Percentiles rank a stretch among this genome's conserved stretches.
phyloP scores from a whole-genome alignment of 73 alveolate genomes.

The Tetrahymena borealis region DNA sequence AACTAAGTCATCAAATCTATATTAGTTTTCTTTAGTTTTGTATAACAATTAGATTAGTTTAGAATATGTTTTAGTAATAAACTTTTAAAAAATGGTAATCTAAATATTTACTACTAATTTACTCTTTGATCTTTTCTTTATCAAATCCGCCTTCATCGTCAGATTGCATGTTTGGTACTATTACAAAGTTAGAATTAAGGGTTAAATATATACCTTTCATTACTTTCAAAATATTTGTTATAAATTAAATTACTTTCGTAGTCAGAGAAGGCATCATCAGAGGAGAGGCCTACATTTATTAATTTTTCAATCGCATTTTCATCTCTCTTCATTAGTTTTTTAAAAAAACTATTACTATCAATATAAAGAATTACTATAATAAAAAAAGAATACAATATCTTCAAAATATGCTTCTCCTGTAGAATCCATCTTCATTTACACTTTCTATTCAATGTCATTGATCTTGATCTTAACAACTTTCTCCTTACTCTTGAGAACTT shows the following conservation, averaged over 20 bases:
- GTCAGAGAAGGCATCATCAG: not conserved
- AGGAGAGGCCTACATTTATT: not conserved
- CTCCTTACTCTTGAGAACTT: conserved; percentile 19
- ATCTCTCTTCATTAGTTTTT: not conserved
- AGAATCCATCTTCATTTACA: conserved; percentile 79
- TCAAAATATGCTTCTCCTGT: conserved; percentile 91
- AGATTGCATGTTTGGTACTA: not conserved
- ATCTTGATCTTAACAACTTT: conserved; percentile 66
- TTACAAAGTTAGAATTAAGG: no score
- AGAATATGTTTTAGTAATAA: no score
- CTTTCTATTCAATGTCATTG: conserved; percentile 66
- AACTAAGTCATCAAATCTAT: conserved; percentile 14
- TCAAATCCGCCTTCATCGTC: not conserved
- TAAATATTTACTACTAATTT: not conserved
- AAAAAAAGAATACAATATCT: not conserved
- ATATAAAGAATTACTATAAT: not conserved
- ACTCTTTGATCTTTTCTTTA: not conserved
- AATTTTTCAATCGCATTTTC: not conserved
- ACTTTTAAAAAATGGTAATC: not conserved
- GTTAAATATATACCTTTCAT: not conserved
- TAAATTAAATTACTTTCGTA: not conserved
- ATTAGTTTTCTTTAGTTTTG: not conserved
- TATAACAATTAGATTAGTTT: no score
- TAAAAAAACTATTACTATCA: not conserved
- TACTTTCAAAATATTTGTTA: not conserved